Percentiles rank a stretch among this genome's conserved stretches.
phyloP scores from a whole-genome alignment of 2,329 filamentous ascomycete genomes.

The Fusarium sp. region DNA sequence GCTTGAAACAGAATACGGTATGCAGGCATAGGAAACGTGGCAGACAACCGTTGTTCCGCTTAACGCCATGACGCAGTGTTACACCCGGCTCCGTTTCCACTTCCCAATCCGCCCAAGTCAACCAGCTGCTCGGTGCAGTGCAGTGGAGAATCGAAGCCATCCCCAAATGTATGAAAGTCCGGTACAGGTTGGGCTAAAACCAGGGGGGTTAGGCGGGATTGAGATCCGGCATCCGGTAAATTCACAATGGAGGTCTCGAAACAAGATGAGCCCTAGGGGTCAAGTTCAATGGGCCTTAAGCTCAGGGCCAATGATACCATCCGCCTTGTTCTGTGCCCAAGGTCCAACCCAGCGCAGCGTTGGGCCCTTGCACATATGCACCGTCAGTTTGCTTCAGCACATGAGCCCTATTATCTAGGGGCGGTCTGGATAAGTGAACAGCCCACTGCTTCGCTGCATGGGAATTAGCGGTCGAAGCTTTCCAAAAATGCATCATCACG shows the following conservation, averaged over 20 bases:
- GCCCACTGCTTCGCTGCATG: constrained; percentile 1
- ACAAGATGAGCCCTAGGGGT: constrained; percentile 8
- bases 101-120: constrained; percentile 43
- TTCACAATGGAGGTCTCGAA: constrained; percentile 5
- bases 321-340: constrained; percentile 34
- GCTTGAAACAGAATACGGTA: constrained; percentile 17
- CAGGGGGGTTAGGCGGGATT: constrained; percentile 34
- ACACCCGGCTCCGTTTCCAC: constrained; percentile 27
- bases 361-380: constrained; percentile 8
- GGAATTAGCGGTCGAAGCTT: constrained; percentile 16
- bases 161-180: background rate
- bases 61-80: constrained; percentile 39
- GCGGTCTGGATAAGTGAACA: background rate
- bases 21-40: constrained; percentile 31
- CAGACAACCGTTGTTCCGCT: constrained; percentile 26
- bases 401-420: background rate
- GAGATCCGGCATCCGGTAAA: constrained; percentile 43
- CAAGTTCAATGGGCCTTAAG: background rate
- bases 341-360: background rate
- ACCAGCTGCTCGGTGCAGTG: constrained; percentile 47
- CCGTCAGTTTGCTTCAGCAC: background rate
- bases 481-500: background rate
- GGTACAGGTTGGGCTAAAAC: constrained; percentile 6
- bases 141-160: constrained; percentile 26
- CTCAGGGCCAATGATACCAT: constrained; percentile 30